Conservation (phyloP, 1,139 yeast genomes). For the Geotrichum armillariae region DNA sequence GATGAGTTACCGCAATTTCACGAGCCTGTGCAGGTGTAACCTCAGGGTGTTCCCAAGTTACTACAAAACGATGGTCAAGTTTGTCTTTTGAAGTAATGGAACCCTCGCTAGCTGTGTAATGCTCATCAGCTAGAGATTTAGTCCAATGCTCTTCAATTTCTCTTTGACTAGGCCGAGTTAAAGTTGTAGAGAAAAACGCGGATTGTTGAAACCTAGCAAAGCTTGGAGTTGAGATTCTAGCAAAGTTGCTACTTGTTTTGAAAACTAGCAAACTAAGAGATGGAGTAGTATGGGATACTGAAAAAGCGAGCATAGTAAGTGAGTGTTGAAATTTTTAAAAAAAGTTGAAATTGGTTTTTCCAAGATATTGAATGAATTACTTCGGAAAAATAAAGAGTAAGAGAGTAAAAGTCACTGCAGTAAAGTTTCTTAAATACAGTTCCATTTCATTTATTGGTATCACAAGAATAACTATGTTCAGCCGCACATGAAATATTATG, state of each 20-base stretch:
- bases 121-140: constrained; percentile 15
- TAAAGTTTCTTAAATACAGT: too few relatives aligned
- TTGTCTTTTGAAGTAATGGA: neutral
- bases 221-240: neutral
- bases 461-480: neutral
- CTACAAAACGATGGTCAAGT: constrained; percentile 17
- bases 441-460: too few relatives aligned
- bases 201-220: neutral
- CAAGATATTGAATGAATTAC: neutral
- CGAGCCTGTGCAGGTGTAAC: constrained; percentile 9
- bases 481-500: neutral
- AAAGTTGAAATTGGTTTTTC: neutral
- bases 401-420: too few relatives aligned
- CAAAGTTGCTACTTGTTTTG: neutral
- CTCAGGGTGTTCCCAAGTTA: constrained; percentile 22
- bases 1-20: constrained; percentile 51
- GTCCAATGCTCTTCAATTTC: constrained; percentile 18
- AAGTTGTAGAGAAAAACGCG: neutral
- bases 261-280: neutral
- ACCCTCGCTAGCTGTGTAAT: constrained; percentile 5
- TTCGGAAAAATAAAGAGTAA: too few relatives aligned
- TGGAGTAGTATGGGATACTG: neutral
- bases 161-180: constrained; percentile 8
- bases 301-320: neutral
- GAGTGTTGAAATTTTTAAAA: neutral